phyloP scores from a whole-genome alignment of 352 stramenopile genomes.

The Phytopythium sindhum region DNA sequence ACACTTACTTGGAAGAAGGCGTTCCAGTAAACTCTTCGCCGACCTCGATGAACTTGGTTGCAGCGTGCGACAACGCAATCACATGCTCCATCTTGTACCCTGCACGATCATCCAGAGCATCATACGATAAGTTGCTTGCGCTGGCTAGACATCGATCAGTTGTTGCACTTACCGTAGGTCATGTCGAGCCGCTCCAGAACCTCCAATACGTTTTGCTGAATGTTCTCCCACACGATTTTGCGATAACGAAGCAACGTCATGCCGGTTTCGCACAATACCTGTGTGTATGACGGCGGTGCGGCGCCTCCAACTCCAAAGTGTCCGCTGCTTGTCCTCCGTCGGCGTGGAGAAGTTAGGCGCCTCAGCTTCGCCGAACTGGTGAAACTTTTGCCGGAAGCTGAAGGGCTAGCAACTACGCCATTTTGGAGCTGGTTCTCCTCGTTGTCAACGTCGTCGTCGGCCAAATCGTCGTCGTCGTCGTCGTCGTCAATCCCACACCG shows the following conservation, averaged over 20 bases:
- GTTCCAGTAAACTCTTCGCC: conserved; percentile 83
- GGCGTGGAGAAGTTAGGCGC: conserved; percentile 20
- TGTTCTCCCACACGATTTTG: conserved; percentile 86
- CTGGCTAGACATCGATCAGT: background rate
- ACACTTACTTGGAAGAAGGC: conserved; percentile 58
- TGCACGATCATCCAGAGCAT: conserved; percentile 14
- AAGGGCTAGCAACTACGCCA: conserved; percentile 8
- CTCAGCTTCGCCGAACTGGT: conserved; percentile 16
- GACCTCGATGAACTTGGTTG: conserved; percentile 73
- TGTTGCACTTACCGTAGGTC: conserved; percentile 43
- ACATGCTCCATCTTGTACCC: conserved; percentile 88
- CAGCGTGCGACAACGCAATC: conserved; percentile 73
- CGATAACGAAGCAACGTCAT: conserved; percentile 78
- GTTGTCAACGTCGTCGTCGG: conserved; percentile 52
- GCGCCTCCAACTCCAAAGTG: conserved; percentile 16
- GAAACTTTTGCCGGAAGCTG: background rate
- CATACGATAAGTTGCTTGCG: background rate
- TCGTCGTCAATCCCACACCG: conserved; percentile 79
- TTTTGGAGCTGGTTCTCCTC: conserved; percentile 31
- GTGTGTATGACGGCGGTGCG: conserved; percentile 47
- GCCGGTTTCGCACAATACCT: conserved; percentile 72
- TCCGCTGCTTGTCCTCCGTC: conserved; percentile 32
- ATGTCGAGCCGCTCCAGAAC: conserved; percentile 68
- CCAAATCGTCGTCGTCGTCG: conserved; percentile 71
- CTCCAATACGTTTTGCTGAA: conserved; percentile 78